A percentile compares a stretch with the other conserved stretches of the same genome.
phyloP scores from a whole-genome alignment of 2,329 filamentous ascomycete genomes.

The Ciborinia camelliae region DNA sequence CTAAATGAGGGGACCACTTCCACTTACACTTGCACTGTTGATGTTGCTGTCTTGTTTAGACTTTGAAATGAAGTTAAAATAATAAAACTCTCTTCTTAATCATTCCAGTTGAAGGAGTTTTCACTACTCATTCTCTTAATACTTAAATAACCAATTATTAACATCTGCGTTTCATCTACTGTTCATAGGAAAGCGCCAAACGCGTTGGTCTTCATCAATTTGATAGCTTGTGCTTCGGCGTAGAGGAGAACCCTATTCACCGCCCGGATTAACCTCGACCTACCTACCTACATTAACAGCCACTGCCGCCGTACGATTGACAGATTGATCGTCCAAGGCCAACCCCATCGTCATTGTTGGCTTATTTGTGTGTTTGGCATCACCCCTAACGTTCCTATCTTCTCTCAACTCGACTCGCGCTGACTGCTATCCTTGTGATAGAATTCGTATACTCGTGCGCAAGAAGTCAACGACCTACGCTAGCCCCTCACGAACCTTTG shows the following conservation, averaged over 20 bases:
- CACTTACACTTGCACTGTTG: slow-evolving; percentile 6
- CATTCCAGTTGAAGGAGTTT: background rate
- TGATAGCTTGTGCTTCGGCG: slow-evolving; percentile 14
- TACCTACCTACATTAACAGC: slow-evolving; percentile 17
- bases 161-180: background rate
- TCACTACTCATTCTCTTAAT: background rate
- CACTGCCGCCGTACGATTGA: slow-evolving; percentile 15
- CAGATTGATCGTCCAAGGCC: slow-evolving; percentile 1
- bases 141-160: slow-evolving; percentile 12
- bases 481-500: slow-evolving; percentile 16
- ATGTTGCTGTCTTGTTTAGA: slow-evolving; percentile 15
- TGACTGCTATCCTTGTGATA: slow-evolving; percentile 9
- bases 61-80: slow-evolving; percentile 9
- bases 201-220: slow-evolving; percentile 12
- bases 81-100: background rate
- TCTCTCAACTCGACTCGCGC: background rate
- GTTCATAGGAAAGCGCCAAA: slow-evolving; percentile 17
- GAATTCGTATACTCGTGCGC: slow-evolving; percentile 15
- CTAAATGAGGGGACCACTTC: slow-evolving; percentile 15
- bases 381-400: background rate
- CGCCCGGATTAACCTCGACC: slow-evolving; percentile 18
- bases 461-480: slow-evolving; percentile 3
- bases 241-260: slow-evolving; percentile 18
- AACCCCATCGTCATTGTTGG: background rate
- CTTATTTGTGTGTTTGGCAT: slow-evolving; percentile 5